These are phyloP conservation scores for Mortierella antarctica DNA, from an alignment of 192 early-diverging fungal species.

Conservation along the genomic window DNA sequence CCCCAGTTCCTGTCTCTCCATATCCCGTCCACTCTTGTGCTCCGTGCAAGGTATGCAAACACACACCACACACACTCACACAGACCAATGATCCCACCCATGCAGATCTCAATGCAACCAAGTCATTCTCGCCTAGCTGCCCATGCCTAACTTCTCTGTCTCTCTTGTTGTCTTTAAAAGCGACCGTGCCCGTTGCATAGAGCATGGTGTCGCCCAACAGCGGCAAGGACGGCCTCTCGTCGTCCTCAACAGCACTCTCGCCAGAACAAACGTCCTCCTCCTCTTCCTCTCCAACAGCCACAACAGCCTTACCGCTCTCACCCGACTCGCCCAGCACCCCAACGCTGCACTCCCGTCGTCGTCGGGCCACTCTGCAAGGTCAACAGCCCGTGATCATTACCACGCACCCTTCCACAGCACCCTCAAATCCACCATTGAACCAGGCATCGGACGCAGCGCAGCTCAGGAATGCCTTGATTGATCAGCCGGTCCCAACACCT, in stretches of 20 bases:
- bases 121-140: neutral
- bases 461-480: constrained; percentile 22
- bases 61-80: too few relatives aligned
- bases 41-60: too few relatives aligned
- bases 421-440: neutral
- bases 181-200: neutral
- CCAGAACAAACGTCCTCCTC: constrained; percentile 4
- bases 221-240: constrained; percentile 2
- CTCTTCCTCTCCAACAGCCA: constrained; percentile 18
- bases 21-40: neutral
- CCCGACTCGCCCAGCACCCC: constrained; percentile 16
- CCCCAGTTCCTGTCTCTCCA: too few relatives aligned
- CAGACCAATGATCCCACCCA: too few relatives aligned
- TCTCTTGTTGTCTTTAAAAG: neutral
- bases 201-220: constrained; percentile 33
- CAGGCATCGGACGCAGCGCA: neutral
- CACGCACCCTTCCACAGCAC: neutral
- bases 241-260: neutral
- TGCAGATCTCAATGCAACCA: too few relatives aligned
- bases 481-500: constrained; percentile 31
- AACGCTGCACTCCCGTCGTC: constrained; percentile 41
- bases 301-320: constrained; percentile 7
- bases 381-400: constrained; percentile 39
- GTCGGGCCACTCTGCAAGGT: constrained; percentile 38
- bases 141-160: neutral